Percentiles rank a stretch among this genome's conserved stretches.
These are phyloP conservation scores for Orbilia blumenaviensis DNA, from an alignment of 2,329 filamentous ascomycete species.

Conservation along the genomic window DNA sequence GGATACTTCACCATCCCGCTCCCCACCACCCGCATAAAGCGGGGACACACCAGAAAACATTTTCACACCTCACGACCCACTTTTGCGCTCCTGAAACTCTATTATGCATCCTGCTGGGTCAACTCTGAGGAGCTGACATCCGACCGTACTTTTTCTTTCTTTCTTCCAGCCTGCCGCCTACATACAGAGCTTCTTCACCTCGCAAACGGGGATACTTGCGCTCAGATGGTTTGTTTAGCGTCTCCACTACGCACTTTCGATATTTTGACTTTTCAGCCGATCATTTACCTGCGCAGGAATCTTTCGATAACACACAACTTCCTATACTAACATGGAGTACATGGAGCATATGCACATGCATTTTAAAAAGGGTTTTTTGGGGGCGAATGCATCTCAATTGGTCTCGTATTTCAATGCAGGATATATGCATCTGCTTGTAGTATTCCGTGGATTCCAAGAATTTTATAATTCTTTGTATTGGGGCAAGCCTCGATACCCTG, in stretches of 20 bases:
- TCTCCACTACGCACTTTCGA: not conserved
- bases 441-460: not conserved
- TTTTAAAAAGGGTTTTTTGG: constrained; percentile 7
- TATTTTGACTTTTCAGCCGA: constrained; percentile 6
- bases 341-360: not conserved
- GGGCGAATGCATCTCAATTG: not conserved
- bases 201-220: no score
- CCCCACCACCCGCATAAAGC: constrained; percentile 26
- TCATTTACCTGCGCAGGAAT: not conserved
- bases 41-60: constrained; percentile 8
- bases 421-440: not conserved
- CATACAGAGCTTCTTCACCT: no score
- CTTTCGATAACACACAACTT: not conserved
- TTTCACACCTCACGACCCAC: constrained; percentile 11
- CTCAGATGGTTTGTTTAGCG: not conserved
- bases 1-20: constrained; percentile 4
- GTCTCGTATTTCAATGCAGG: no score
- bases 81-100: constrained; percentile 29
- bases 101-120: constrained; percentile 14
- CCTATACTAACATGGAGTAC: no score
- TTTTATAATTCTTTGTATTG: constrained; percentile 2
- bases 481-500: not conserved
- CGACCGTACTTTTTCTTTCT: not conserved
- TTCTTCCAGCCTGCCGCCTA: not conserved
- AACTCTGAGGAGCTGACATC: constrained; percentile 1